Evolutionary conservation across 495 filamentous ascomycete genomes (phyloP).

Genomic region (Sphaerosporella brunnea): DNA sequence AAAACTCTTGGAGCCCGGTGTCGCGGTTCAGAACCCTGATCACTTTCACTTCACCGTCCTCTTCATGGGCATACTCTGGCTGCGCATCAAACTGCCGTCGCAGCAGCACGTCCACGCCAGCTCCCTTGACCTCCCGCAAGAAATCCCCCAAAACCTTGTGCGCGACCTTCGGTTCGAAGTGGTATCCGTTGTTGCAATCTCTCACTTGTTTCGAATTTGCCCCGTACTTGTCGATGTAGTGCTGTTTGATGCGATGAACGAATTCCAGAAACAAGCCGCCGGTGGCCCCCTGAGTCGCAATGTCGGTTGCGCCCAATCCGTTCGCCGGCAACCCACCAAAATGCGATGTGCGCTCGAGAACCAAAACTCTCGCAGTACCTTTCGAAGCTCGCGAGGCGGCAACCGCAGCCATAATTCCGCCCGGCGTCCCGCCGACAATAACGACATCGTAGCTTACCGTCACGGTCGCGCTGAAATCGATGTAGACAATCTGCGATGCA

Average conservation of each 20-base stretch:
- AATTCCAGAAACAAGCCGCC: constrained; percentile 7
- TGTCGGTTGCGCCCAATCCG: constrained; percentile 5
- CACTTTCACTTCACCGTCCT: not conserved
- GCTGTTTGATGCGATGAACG: not conserved
- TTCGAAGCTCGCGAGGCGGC: constrained; percentile 1
- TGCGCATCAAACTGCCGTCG: constrained; percentile 6
- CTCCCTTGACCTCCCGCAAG: not conserved
- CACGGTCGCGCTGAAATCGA: no score
- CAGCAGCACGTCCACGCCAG: not conserved
- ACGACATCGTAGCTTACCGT: constrained; percentile 7
- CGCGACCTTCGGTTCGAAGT: constrained; percentile 7
- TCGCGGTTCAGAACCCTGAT: constrained; percentile 5
- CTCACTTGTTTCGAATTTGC: constrained; percentile 1
- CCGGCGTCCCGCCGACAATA: constrained; percentile 4
- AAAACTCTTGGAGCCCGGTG: not conserved
- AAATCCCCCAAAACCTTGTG: not conserved
- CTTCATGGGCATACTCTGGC: not conserved
- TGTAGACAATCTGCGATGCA: no score
- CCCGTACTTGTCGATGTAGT: constrained; percentile 7
- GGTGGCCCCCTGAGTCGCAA: constrained; percentile 1
- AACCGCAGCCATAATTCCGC: constrained; percentile 7
- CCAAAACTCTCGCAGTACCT: not conserved
- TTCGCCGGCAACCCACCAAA: constrained; percentile 7
- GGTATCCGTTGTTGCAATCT: constrained; percentile 5
- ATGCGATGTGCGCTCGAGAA: constrained; percentile 1